Conservation (phyloP, 208 protist genomes). For the Acanthamoeba sp. region DNA sequence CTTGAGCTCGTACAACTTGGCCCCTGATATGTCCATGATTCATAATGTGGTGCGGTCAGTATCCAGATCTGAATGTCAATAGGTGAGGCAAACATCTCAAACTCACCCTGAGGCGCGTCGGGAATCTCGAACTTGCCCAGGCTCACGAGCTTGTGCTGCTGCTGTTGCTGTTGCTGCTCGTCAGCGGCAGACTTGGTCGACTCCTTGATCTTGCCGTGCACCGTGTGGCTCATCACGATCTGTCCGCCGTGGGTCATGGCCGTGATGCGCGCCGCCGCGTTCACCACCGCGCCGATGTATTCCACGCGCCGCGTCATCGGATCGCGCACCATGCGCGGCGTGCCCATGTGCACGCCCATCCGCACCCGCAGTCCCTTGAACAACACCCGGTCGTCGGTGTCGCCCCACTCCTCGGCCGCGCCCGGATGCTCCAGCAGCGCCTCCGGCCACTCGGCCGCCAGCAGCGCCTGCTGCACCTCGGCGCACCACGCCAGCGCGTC, state of each 20-base stretch:
- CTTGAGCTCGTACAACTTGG: conserved; percentile 47
- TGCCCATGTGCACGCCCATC: conserved; percentile 68
- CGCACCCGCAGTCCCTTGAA: conserved; percentile 54
- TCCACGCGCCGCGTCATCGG: conserved; percentile 63
- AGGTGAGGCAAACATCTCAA: too few species aligned
- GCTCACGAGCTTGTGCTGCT: background rate
- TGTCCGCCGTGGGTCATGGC: conserved; percentile 67
- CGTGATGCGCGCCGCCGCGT: conserved; percentile 64
- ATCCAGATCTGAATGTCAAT: too few species aligned
- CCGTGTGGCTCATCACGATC: background rate
- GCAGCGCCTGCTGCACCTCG: conserved; percentile 49
- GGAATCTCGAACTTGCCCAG: conserved; percentile 68
- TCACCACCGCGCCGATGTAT: conserved; percentile 71
- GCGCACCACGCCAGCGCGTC: conserved; percentile 41
- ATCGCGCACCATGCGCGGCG: background rate
- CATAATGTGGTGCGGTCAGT: too few species aligned
- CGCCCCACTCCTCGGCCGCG: conserved; percentile 72
- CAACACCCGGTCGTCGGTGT: conserved; percentile 57
- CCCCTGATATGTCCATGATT: too few species aligned
- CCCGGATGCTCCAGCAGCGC: conserved; percentile 56
- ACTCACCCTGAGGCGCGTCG: background rate
- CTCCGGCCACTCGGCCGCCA: conserved; percentile 17
- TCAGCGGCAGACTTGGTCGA: too few species aligned
- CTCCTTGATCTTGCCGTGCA: background rate
- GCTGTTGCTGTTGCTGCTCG: background rate